phyloP scores from a whole-genome alignment of 148 eudicot genomes.

The Rhododendron griersonianum region DNA sequence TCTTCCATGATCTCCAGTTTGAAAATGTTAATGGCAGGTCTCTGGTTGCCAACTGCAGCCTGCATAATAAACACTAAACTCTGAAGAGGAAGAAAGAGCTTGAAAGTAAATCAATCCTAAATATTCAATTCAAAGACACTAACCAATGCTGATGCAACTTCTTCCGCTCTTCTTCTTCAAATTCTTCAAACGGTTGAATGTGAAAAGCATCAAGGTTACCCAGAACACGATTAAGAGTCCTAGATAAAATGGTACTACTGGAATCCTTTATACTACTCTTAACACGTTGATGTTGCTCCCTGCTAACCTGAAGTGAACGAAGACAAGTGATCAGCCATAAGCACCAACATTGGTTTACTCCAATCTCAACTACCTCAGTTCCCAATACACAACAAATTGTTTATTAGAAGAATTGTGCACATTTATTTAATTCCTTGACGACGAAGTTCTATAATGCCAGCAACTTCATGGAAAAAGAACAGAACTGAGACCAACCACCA shows the following conservation, averaged over 20 bases:
- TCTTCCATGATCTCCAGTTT: conserved; percentile 45
- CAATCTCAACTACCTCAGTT: background rate
- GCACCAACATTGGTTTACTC: background rate
- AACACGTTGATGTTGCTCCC: conserved; percentile 79
- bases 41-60: conserved; percentile 63
- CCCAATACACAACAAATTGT: background rate
- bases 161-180: conserved; percentile 83
- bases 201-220: conserved; percentile 61
- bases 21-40: conserved; percentile 59
- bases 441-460: background rate
- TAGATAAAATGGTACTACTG: conserved; percentile 65
- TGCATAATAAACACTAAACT: conserved; percentile 21
- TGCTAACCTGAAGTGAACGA: conserved; percentile 70
- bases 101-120: background rate
- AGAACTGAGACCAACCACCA: background rate
- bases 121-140: conserved; percentile 14
- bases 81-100: background rate
- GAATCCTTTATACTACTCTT: conserved; percentile 80
- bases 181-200: conserved; percentile 79
- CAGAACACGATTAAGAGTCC: conserved; percentile 72
- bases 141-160: conserved; percentile 80
- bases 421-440: background rate
- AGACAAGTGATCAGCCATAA: conserved; percentile 1
- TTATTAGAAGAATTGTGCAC: background rate
- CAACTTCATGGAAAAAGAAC: background rate